Percentiles rank a stretch among this genome's conserved stretches.
Evolutionary conservation across 2,329 filamentous ascomycete species (phyloP).

Genomic region (Trichoderma citrinoviride): DNA sequence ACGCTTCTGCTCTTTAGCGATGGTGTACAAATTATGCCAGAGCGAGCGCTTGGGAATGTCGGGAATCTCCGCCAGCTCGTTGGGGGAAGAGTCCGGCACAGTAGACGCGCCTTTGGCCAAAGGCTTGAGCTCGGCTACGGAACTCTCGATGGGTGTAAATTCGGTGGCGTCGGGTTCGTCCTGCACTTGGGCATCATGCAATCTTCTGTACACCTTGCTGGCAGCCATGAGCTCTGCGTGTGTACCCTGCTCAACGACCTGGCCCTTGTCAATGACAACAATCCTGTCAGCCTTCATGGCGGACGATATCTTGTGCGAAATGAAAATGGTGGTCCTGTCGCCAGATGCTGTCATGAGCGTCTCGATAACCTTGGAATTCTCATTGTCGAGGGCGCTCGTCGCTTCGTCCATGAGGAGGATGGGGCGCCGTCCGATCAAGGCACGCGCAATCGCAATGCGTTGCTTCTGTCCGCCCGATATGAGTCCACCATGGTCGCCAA

Average conservation of each 20-base stretch:
- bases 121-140: background rate
- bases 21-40: background rate
- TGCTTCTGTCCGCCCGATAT: conserved; percentile 72
- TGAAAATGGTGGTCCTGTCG: conserved; percentile 56
- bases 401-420: conserved; percentile 73
- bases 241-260: conserved; percentile 57
- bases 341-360: conserved; percentile 48
- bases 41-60: conserved; percentile 3
- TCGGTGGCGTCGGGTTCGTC: background rate
- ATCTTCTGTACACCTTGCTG: background rate
- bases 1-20: background rate
- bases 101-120: background rate
- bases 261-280: conserved; percentile 52
- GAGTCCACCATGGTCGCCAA: conserved; percentile 65
- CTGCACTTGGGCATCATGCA: background rate
- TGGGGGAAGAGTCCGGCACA: conserved; percentile 49
- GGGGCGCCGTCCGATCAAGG: conserved; percentile 63
- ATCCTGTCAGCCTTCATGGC: conserved; percentile 58
- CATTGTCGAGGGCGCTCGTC: conserved; percentile 61
- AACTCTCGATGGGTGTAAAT: background rate
- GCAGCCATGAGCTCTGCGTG: conserved; percentile 46
- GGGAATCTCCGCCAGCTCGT: conserved; percentile 27
- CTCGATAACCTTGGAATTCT: conserved; percentile 64
- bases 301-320: conserved; percentile 51
- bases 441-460: conserved; percentile 71